Percentiles rank a stretch among this genome's conserved stretches.
phyloP scores from a whole-genome alignment of 106 monocot species.

The Gastrodia elata region DNA sequence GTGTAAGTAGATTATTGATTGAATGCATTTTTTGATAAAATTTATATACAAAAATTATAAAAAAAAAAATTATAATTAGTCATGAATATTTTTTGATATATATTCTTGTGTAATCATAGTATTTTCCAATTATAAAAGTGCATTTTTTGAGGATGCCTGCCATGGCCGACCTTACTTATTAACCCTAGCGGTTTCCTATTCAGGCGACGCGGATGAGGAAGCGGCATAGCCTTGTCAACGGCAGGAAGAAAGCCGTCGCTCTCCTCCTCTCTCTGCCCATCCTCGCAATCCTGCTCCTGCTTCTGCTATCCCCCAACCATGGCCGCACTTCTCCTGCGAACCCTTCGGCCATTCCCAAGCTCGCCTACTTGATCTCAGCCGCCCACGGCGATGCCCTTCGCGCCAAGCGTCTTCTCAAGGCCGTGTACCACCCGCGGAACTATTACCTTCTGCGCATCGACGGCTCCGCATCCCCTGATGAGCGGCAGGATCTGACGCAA shows the following conservation, averaged over 20 bases:
- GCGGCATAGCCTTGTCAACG: slow-evolving; percentile 20
- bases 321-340: neutral
- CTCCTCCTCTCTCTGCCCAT: slow-evolving; percentile 22
- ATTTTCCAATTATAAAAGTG: too few species aligned
- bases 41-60: too few species aligned
- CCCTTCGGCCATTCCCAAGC: slow-evolving; percentile 14
- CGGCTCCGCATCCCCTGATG: slow-evolving; percentile 28
- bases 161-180: too few species aligned
- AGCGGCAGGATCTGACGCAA: slow-evolving; percentile 44
- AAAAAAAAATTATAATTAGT: too few species aligned
- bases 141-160: too few species aligned
- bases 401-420: slow-evolving; percentile 43
- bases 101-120: too few species aligned
- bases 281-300: slow-evolving; percentile 23
- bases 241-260: slow-evolving; percentile 4
- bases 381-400: slow-evolving; percentile 40
- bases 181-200: slow-evolving; percentile 4
- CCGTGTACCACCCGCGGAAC: slow-evolving; percentile 77
- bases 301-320: slow-evolving; percentile 14
- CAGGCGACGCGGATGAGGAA: slow-evolving; percentile 30
- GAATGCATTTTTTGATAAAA: too few species aligned
- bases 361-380: slow-evolving; percentile 72
- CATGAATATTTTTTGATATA: too few species aligned
- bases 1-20: too few species aligned
- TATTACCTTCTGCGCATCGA: slow-evolving; percentile 61